Evolutionary conservation across 495 filamentous ascomycete genomes (phyloP).

Genomic region (Tuber magnatum): DNA sequence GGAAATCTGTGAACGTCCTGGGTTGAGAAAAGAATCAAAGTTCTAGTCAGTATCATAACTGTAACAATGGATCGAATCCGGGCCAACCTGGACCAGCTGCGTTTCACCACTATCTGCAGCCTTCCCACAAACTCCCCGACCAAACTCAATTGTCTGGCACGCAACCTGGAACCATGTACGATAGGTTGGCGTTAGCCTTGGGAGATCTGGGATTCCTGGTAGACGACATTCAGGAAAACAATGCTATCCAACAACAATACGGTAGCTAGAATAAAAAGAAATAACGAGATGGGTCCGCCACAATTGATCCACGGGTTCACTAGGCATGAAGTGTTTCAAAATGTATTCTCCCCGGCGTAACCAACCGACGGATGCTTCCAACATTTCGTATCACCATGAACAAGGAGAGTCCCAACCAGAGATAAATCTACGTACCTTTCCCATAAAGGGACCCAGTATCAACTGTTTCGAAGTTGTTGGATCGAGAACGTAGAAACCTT

Average conservation of each 20-base stretch:
- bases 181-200: neutral
- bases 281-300: neutral
- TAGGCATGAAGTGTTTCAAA: neutral
- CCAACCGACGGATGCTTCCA: neutral
- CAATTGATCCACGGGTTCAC: neutral
- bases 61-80: neutral
- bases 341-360: neutral
- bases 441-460: constrained; percentile 81
- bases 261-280: neutral
- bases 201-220: neutral
- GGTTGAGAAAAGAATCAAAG: neutral
- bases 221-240: neutral
- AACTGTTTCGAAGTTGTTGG: constrained; percentile 53
- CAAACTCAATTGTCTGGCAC: constrained; percentile 75
- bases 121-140: constrained; percentile 74
- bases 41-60: constrained; percentile 9
- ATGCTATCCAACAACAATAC: neutral
- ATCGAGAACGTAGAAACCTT: constrained; percentile 75
- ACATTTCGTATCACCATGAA: neutral
- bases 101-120: constrained; percentile 59
- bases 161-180: constrained; percentile 54
- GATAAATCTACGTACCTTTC: constrained; percentile 42
- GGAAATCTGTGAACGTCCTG: constrained; percentile 67
- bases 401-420: constrained; percentile 1
- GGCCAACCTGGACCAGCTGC: constrained; percentile 54